A percentile compares a stretch with the other conserved stretches of the same genome.
phyloP scores from a whole-genome alignment of 2,329 filamentous ascomycete genomes.

The Fusarium sp. region DNA sequence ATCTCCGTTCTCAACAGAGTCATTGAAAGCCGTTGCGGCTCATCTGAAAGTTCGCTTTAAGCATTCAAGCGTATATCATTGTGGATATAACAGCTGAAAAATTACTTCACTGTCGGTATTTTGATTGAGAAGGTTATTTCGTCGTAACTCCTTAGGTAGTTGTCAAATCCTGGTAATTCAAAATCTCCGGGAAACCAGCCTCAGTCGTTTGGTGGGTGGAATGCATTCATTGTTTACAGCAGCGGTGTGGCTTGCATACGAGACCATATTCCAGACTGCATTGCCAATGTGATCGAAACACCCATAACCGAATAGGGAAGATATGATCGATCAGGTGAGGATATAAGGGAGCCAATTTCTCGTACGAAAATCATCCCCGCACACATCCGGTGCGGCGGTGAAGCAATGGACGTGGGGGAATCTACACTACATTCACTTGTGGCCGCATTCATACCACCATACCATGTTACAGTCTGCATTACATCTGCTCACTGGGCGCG shows the following conservation, averaged over 20 bases:
- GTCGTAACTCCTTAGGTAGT: neutral
- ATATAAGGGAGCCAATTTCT: slow-evolving; percentile 11
- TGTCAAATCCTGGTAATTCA: neutral
- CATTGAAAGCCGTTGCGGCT: neutral
- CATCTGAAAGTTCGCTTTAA: neutral
- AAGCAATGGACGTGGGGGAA: slow-evolving; percentile 27
- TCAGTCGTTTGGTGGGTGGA: neutral
- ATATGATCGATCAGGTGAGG: slow-evolving; percentile 29
- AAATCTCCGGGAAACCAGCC: neutral
- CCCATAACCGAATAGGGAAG: slow-evolving; percentile 16
- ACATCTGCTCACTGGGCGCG: slow-evolving; percentile 10
- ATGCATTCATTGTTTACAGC: neutral
- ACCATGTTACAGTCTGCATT: slow-evolving; percentile 28
- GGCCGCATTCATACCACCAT: slow-evolving; percentile 35
- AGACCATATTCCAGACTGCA: slow-evolving; percentile 18
- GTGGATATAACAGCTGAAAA: neutral
- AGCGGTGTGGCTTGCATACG: slow-evolving; percentile 26
- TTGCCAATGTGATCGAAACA: neutral
- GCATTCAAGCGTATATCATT: neutral
- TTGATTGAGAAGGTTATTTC: neutral
- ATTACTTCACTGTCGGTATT: neutral
- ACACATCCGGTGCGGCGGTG: slow-evolving; percentile 24
- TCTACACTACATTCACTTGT: slow-evolving; percentile 2
- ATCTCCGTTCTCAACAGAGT: neutral
- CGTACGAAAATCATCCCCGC: slow-evolving; percentile 19